Evolutionary conservation across 345 rosid species (phyloP), one percentile per base, ranked within the genome.

Genomic region (Geranium brycei): DNA sequence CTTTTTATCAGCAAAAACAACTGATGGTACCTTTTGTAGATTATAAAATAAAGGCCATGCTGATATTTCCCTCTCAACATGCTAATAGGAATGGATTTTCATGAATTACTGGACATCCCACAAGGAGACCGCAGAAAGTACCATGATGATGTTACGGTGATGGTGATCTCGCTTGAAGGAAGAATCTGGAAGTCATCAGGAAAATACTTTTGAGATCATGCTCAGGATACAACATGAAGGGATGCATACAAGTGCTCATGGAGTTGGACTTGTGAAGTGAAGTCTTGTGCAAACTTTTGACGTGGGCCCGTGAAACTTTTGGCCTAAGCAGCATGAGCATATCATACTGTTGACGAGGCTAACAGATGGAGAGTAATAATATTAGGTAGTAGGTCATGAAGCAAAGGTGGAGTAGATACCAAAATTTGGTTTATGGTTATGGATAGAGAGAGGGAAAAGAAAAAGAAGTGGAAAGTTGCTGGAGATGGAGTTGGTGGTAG

Each of bases 111-210:
- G 1, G 96, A 92, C 79, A 87, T 92, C 31, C 98, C 98, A 5
- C 97, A 90, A 79, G 98, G 98, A 55, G 98, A 92, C 73, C 78
- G 98, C 51, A 78, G 98, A 67, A 92, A 89, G 78, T 92, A 89
- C 76, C 98, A 92, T 62, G 98, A 92, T 1, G 98, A 92, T 71
- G 95, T 91, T 66, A 89, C 98, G 10, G 95, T 93, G 14, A 85
- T 93, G 89, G 88, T 93, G 77, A 80, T 93, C 77, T 91, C 99
- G 1, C 88, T 93, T 31, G 99, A 86, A 79, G 99, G 95, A 73
- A 80, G 99, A 75, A 93, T 93, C 41, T 93, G 99, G 99, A 93
- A 93, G 79, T 93, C 99, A 66, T 93, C 99, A 16, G 99, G 99
- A 65, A 90, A 90, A 67, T 93, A 87, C 73, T 74, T 85, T 60